Evolutionary conservation across 108 stramenopile species (phyloP), one percentile per base, ranked within the genome.

Genomic region (Fragilaria radians): DNA sequence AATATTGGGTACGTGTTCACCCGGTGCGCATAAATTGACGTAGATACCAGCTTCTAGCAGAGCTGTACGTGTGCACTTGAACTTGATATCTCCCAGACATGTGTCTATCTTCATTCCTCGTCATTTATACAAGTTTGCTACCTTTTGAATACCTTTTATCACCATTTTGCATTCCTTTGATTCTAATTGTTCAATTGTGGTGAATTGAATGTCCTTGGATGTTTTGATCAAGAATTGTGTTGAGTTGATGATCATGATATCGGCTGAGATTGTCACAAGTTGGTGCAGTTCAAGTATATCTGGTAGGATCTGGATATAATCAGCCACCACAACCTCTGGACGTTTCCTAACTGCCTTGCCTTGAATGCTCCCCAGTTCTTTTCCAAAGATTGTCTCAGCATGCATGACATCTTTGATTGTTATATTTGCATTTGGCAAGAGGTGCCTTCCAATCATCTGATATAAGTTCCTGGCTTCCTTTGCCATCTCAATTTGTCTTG

Each of bases 331-430:
- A 5, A 7, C 18, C 7, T 14, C 14, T 14, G 23, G 27, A 19
- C 32, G 26, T 7, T 36, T 7, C 26, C 45, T 45, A 1, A 66
- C 59, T 30, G 64, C 52, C 48, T 71, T 79, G 0, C 79, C 74
- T 73, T 80, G 72, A 68, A 0, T 57, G 24, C 23, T 53, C 24
- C 9, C 57, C 62, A 47, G 76, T 75, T 0, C 61, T 50, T 28
- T 4, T 18, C 60, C 64, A 29, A 81, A 46, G 7, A 75, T 75
- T 33, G 50, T 65, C 25, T 81, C 62, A 1, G 51, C 36, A 49
- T 76, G 63, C 18, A 25, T 18, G 32, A 68, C 72, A 3, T 59
- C 49, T 22, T 21, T n/a, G 1, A 67, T 14, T 1, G 63, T 64
- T 23, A 46, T 47, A 21, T 61, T 53, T 36, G 61, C 72, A 1